Percentiles rank a stretch among this genome's conserved stretches.
Evolutionary conservation across 2,329 filamentous ascomycete species (phyloP).

Genomic region (Sclerotinia subarctica): DNA sequence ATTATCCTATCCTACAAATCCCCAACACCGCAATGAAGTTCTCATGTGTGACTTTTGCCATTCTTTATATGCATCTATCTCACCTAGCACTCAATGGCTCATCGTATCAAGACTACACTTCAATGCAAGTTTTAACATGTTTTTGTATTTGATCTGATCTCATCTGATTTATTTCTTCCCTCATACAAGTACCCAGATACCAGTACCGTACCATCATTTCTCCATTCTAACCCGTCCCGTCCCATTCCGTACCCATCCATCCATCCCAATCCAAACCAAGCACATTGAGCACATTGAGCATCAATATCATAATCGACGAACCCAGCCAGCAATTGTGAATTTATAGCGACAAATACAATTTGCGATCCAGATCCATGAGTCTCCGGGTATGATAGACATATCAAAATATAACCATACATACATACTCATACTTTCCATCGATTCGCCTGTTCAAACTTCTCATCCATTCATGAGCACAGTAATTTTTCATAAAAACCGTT

Average conservation of each 20-base stretch:
- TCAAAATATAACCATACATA: conserved; percentile 15
- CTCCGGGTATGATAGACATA: neutral
- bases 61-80: too few relatives aligned
- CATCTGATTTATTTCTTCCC: neutral
- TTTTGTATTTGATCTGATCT: neutral
- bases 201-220: neutral
- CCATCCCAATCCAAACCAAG: conserved; percentile 4
- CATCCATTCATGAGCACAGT: neutral
- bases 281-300: neutral
- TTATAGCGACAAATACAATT: conserved; percentile 3
- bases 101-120: too few relatives aligned
- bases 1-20: too few relatives aligned
- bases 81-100: too few relatives aligned
- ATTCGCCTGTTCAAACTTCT: neutral
- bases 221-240: neutral
- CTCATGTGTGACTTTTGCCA: too few relatives aligned
- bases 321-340: conserved; percentile 2
- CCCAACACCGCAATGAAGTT: too few relatives aligned
- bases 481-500: neutral
- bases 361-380: neutral
- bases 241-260: neutral
- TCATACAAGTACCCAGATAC: neutral
- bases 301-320: neutral
- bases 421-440: neutral
- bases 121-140: neutral